phyloP scores from a whole-genome alignment of 441 rosid genomes.

The Flueggea neowawraea region DNA sequence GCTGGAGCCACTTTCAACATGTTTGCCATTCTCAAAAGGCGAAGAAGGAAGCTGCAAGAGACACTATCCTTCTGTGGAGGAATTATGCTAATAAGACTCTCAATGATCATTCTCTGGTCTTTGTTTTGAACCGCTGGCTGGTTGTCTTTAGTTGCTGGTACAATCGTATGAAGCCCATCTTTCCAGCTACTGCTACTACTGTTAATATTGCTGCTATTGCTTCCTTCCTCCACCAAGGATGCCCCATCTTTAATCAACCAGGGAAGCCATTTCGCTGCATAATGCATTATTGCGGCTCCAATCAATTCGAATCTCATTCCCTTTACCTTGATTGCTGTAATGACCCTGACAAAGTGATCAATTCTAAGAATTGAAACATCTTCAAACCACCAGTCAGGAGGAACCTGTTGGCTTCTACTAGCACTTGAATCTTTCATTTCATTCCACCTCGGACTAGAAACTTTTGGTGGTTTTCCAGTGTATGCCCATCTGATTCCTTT shows the following conservation, averaged over 20 bases:
- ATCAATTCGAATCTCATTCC: constrained; percentile 86
- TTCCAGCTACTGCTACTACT: constrained; percentile 64
- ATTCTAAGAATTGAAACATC: constrained; percentile 90
- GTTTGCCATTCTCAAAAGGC: constrained; percentile 72
- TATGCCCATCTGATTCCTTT: constrained; percentile 95
- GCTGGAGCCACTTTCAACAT: constrained; percentile 91
- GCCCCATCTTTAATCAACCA: constrained; percentile 61
- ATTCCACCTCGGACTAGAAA: constrained; percentile 82
- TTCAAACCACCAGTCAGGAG: constrained; percentile 99
- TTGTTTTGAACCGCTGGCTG: constrained; percentile 52
- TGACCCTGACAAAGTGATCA: constrained; percentile 86
- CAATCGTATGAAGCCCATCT: constrained; percentile 82
- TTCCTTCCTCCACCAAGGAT: constrained; percentile 50
- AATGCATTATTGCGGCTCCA: constrained; percentile 82
- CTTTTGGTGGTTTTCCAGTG: constrained; percentile 65
- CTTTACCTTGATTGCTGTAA: constrained; percentile 92
- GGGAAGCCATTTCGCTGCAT: constrained; percentile 85
- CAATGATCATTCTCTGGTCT: constrained; percentile 93
- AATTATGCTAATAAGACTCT: constrained; percentile 84
- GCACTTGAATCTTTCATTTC: constrained; percentile 83
- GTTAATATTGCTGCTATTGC: constrained; percentile 46
- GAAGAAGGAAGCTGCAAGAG: constrained; percentile 84
- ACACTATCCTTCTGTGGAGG: constrained; percentile 93
- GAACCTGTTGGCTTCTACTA: constrained; percentile 62
- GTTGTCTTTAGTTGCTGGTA: constrained; percentile 59